Conservation (phyloP, 2,329 filamentous ascomycete genomes). For the Dryadomyces sulphureus region DNA sequence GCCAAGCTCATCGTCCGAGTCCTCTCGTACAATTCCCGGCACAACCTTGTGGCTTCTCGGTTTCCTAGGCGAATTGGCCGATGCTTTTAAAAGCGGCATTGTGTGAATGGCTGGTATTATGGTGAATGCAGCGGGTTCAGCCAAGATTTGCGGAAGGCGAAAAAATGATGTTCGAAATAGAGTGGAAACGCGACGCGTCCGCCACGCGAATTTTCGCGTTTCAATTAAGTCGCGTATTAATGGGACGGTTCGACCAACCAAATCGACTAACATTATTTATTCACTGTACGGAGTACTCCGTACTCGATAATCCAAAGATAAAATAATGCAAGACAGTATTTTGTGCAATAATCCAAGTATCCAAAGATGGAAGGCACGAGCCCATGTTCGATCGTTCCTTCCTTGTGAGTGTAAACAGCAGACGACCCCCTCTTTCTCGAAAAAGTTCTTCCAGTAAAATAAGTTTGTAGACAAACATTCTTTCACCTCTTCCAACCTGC, state of each 20-base stretch:
- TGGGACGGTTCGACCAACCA: neutral
- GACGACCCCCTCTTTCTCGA: too few relatives aligned
- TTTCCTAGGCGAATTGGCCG: slow-evolving; percentile 2
- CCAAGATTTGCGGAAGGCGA: too few relatives aligned
- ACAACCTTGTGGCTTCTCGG: slow-evolving; percentile 9
- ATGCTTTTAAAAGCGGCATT: slow-evolving; percentile 9
- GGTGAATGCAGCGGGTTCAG: too few relatives aligned
- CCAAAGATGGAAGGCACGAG: neutral
- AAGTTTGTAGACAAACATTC: neutral
- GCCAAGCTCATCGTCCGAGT: slow-evolving; percentile 79
- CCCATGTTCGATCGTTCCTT: neutral
- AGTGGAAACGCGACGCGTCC: neutral
- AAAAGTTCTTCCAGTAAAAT: too few relatives aligned
- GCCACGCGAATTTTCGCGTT: slow-evolving; percentile 7
- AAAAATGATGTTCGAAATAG: too few relatives aligned
- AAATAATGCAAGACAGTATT: neutral
- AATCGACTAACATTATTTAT: neutral
- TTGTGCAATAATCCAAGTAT: neutral
- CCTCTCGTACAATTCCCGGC: slow-evolving; percentile 53
- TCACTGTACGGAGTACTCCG: neutral
- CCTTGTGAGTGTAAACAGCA: neutral
- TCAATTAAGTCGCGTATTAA: slow-evolving; percentile 3
- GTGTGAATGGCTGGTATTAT: neutral
- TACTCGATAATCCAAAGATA: neutral
- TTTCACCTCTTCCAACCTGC: too few relatives aligned